phyloP scores from a whole-genome alignment of 164 flowering plant species.

The Magnolia changhungtana region DNA sequence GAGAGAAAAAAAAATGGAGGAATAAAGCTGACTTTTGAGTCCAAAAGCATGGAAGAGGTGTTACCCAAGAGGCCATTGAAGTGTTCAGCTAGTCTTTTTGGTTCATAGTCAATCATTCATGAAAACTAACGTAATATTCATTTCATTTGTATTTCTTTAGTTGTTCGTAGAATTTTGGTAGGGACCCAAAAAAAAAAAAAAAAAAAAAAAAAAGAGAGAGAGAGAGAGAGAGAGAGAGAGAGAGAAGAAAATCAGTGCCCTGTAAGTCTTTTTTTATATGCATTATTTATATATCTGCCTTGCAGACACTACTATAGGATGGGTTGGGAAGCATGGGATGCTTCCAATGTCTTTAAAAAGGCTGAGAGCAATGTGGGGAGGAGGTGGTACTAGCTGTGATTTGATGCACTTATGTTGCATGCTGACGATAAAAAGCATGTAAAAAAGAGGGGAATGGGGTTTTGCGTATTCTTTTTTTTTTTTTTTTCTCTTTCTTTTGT shows the following conservation, averaged over 20 bases:
- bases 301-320: conserved; percentile 17
- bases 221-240: not conserved
- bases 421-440: conserved; percentile 31
- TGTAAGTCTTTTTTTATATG: conserved; percentile 4
- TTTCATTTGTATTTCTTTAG: conserved; percentile 15
- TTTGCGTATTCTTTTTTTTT: conserved; percentile 18
- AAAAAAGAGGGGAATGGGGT: conserved; percentile 27
- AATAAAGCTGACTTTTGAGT: conserved; percentile 25
- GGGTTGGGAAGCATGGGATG: conserved; percentile 23
- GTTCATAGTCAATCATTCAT: conserved; percentile 11
- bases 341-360: conserved; percentile 35
- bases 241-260: not conserved
- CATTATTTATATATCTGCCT: conserved; percentile 7
- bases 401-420: conserved; percentile 39
- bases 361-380: conserved; percentile 35
- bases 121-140: conserved; percentile 14
- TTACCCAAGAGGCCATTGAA: conserved; percentile 16
- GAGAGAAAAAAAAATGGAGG: not conserved
- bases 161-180: not conserved
- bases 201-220: too few species aligned
- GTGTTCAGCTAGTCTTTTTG: conserved; percentile 7
- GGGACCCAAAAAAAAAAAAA: not conserved
- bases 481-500: not conserved
- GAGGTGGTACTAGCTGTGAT: conserved; percentile 22
- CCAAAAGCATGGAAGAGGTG: conserved; percentile 22